Base-by-base conservation (phyloP, 331 rosid species). In the Quercus tomentella region DNA sequence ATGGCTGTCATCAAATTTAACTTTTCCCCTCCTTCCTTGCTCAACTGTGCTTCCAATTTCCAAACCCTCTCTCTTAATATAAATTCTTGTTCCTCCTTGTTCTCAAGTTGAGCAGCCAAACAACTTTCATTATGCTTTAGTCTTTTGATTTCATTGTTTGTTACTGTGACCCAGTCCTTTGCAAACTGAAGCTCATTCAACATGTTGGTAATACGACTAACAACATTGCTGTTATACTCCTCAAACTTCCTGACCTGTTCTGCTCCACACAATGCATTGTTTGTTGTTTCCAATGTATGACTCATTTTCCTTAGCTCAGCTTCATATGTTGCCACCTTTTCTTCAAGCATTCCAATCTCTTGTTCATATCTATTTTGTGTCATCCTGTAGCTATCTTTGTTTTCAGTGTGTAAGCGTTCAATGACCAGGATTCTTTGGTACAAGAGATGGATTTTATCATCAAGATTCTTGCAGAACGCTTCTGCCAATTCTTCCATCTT, bases 1-100 rank as follows among this genome's bases (percentile, higher is more conserved):
- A 88, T 76, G 12, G 61, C 60, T 82, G 76, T 83, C 49, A 83
- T 70, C 52, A 89, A 65, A 72, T 89, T 90, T 85, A 91, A 30
- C 76, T 84, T 94, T 85, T 89, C 89, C 26, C 87, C 89, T 18
- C 88, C 92, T 73, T 85, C 93, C 70, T 84, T 87, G 85, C 92
- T 89, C 78, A 82, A 77, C 6, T 58, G 78, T 1, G 86, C 93
- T 78, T 94, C 97, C 56, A 90, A 75, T 45, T 88, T 81, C 89
- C 89, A 86, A 67, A 92, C 85, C 30, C 76, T 92, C 78, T 84
- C 91, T 77, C 85, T 89, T 7, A 89, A 75, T 76, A 87, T 26
- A 18, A 73, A 31, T 14, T 89, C 94, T 6, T 81, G 80, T 49
- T 89, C 90, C 75, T 89, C 89, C 45, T 82, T 90, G 2, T 85